Conservation (phyloP, 2,329 filamentous ascomycete species). For the Neofusicoccum laricinum region DNA sequence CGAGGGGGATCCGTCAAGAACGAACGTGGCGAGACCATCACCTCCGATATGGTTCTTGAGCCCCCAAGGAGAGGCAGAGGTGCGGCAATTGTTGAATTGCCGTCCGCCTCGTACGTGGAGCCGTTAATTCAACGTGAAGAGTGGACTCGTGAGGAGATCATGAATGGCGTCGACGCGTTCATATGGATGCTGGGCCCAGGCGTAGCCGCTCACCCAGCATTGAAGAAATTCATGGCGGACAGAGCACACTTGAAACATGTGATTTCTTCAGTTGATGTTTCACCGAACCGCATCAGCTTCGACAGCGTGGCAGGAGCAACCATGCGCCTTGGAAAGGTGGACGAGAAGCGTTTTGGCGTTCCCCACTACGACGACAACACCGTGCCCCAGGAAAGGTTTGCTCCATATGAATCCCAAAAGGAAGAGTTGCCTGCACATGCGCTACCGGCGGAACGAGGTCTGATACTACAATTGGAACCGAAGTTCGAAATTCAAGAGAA, state of each 20-base stretch:
- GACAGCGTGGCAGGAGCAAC: constrained; percentile 65
- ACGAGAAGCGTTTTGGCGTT: constrained; percentile 68
- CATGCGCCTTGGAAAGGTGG: constrained; percentile 68
- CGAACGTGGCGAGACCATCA: constrained; percentile 66
- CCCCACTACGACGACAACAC: constrained; percentile 59
- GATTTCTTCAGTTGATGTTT: constrained; percentile 71
- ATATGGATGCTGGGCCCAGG: constrained; percentile 79
- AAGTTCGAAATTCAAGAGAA: constrained; percentile 37
- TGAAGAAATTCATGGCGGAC: constrained; percentile 68
- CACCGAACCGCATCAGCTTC: constrained; percentile 71
- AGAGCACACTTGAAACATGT: constrained; percentile 66
- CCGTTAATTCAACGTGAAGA: constrained; percentile 68
- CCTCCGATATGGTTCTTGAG: constrained; percentile 82
- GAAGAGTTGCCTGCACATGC: constrained; percentile 23
- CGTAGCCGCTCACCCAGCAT: constrained; percentile 59
- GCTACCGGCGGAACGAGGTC: constrained; percentile 38
- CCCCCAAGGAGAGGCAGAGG: constrained; percentile 65
- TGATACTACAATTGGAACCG: constrained; percentile 47
- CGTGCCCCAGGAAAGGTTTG: constrained; percentile 36
- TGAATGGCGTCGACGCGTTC: constrained; percentile 64
- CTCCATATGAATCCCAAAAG: constrained; percentile 18
- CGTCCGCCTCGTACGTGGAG: constrained; percentile 66
- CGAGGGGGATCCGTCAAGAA: constrained; percentile 62
- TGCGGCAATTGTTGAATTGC: constrained; percentile 77
- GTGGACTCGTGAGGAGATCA: constrained; percentile 64